These are phyloP conservation scores for Teunomyces lycoperdinae DNA, from an alignment of 805 yeast genomes.

Conservation along the genomic window DNA sequence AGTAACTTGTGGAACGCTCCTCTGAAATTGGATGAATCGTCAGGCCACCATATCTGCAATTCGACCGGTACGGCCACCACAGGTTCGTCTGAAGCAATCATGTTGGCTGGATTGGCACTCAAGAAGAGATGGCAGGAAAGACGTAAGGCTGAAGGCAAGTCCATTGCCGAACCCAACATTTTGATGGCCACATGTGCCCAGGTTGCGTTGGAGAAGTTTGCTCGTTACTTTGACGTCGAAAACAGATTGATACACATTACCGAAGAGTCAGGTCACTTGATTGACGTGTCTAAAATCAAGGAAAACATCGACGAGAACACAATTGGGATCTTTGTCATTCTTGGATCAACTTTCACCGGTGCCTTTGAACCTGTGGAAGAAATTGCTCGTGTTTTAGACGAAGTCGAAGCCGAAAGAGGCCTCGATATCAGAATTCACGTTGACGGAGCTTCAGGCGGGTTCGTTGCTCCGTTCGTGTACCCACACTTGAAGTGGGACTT, in stretches of 20 bases:
- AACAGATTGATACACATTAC: conserved; percentile 70
- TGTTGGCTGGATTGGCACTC: conserved; percentile 91
- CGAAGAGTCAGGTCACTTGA: conserved; percentile 56
- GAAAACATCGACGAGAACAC: conserved; percentile 84
- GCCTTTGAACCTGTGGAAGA: conserved; percentile 76
- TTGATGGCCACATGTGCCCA: conserved; percentile 92
- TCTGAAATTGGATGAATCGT: conserved; percentile 16
- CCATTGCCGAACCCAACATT: conserved; percentile 70
- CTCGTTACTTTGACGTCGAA: conserved; percentile 91
- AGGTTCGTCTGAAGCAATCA: conserved; percentile 91
- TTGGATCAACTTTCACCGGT: conserved; percentile 93
- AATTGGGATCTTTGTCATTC: conserved; percentile 82
- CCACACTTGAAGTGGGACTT: conserved; percentile 87
- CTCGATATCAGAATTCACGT: conserved; percentile 78
- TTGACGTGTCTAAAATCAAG: conserved; percentile 59
- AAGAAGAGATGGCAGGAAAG: conserved; percentile 83
- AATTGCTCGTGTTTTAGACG: conserved; percentile 64
- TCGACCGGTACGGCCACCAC: conserved; percentile 88
- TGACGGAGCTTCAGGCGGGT: conserved; percentile 91
- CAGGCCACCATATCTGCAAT: conserved; percentile 28
- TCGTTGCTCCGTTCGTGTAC: conserved; percentile 79
- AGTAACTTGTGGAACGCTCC: conserved; percentile 82
- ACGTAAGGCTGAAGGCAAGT: conserved; percentile 57
- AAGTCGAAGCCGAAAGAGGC: conserved; percentile 66
- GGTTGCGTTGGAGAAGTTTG: conserved; percentile 92